phyloP scores from a whole-genome alignment of 345 rosid genomes.

The Citrus sp. region DNA sequence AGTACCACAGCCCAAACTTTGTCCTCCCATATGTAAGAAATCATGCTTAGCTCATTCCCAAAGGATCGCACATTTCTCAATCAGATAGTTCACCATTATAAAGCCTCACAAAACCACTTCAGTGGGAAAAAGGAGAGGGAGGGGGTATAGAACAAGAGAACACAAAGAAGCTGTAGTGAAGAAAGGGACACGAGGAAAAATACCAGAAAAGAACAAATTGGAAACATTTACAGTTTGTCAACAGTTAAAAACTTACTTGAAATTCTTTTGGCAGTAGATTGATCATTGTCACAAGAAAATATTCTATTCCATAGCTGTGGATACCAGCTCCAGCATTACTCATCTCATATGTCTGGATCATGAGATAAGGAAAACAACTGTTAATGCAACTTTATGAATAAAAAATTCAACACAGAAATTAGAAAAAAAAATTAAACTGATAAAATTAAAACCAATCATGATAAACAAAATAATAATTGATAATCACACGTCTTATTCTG shows the following conservation, averaged over 20 bases:
- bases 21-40: neutral
- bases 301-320: conserved; percentile 95
- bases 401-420: neutral
- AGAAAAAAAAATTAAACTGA: neutral
- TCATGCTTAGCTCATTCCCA: neutral
- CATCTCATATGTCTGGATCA: conserved; percentile 70
- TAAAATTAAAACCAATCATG: neutral
- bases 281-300: conserved; percentile 90
- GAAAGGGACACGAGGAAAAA: neutral
- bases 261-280: conserved; percentile 82
- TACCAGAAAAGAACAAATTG: neutral
- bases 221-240: neutral
- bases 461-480: neutral
- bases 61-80: neutral
- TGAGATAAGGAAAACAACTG: neutral
- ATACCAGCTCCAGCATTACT: conserved; percentile 93
- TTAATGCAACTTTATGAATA: neutral
- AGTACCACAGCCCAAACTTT: neutral
- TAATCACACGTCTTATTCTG: neutral
- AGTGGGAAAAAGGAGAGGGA: neutral
- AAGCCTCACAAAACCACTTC: neutral
- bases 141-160: neutral
- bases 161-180: neutral
- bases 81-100: neutral
- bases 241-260: conserved; percentile 40